These are phyloP conservation scores for Plantago elongata DNA, from an alignment of 257 asterid genomes.

Conservation along the genomic window DNA sequence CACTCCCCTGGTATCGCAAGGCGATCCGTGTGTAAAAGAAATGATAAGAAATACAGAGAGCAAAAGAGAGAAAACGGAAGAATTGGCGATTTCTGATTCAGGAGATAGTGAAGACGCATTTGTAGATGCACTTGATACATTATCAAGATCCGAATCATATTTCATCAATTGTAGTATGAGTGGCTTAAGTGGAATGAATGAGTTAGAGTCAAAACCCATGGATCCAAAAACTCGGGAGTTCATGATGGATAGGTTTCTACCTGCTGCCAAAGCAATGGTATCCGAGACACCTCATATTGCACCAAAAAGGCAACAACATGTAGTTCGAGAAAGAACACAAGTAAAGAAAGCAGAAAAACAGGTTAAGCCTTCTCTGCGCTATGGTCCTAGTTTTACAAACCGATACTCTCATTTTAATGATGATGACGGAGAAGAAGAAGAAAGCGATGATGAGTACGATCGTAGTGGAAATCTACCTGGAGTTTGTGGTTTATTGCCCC, in stretches of 20 bases:
- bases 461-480: constrained; percentile 28
- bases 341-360: constrained; percentile 31
- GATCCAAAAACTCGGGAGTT: constrained; percentile 51
- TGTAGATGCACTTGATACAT: constrained; percentile 65
- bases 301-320: constrained; percentile 38
- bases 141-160: constrained; percentile 65
- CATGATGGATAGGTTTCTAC: constrained; percentile 82
- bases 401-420: constrained; percentile 34
- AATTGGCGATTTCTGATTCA: constrained; percentile 34
- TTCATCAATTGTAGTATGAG: constrained; percentile 70
- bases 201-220: constrained; percentile 30
- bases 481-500: constrained; percentile 73
- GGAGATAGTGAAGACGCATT: constrained; percentile 49
- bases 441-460: constrained; percentile 50
- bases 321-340: constrained; percentile 33
- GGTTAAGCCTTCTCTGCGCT: constrained; percentile 56
- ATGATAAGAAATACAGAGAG: constrained; percentile 17
- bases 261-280: constrained; percentile 77
- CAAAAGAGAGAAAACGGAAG: constrained; percentile 22
- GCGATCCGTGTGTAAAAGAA: constrained; percentile 3
- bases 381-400: constrained; percentile 71
- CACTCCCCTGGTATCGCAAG: too few relatives aligned
- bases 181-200: constrained; percentile 58
- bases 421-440: constrained; percentile 47
- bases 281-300: constrained; percentile 40